Evolutionary conservation across 768 basidiomycete genomes (phyloP).

Genomic region (Mycena olivaceomarginata): DNA sequence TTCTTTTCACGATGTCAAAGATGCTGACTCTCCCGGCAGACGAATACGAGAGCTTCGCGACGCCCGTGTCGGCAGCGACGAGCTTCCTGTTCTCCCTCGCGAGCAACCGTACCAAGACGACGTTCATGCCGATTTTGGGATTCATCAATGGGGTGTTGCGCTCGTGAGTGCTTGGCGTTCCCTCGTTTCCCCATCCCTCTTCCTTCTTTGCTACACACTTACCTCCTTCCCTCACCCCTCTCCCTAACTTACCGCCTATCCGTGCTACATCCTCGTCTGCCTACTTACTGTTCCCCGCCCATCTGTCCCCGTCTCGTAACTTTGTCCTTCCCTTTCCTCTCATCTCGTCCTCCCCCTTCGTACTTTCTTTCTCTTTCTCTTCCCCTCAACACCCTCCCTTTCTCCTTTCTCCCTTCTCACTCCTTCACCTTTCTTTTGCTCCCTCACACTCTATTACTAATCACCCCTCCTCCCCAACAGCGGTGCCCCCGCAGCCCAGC

Average conservation of each 20-base stretch:
- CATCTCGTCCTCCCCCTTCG: not conserved
- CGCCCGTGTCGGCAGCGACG: slow-evolving; percentile 86
- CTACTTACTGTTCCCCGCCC: too few relatives aligned
- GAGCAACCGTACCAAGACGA: slow-evolving; percentile 86
- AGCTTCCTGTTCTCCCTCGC: slow-evolving; percentile 88
- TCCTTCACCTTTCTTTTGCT: too few relatives aligned
- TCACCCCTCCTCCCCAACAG: slow-evolving; percentile 42
- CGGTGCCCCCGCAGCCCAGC: slow-evolving; percentile 73
- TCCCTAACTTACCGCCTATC: too few relatives aligned
- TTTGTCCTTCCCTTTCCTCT: not conserved
- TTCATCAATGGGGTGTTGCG: slow-evolving; percentile 86
- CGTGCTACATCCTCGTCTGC: too few relatives aligned
- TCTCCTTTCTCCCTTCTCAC: too few relatives aligned
- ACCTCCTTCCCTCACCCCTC: too few relatives aligned
- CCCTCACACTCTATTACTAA: not conserved
- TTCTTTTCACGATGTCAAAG: not conserved
- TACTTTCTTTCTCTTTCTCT: slow-evolving; percentile 14
- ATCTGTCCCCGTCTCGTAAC: too few relatives aligned
- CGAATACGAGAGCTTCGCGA: slow-evolving; percentile 87
- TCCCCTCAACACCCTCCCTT: too few relatives aligned
- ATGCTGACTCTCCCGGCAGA: slow-evolving; percentile 64
- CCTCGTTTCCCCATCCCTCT: not conserved
- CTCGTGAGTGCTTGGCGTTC: slow-evolving; percentile 65
- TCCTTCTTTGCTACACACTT: too few relatives aligned
- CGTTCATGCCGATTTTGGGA: slow-evolving; percentile 86